Conservation (phyloP, 2,329 filamentous ascomycete genomes). For the Ascosphaera apis region DNA sequence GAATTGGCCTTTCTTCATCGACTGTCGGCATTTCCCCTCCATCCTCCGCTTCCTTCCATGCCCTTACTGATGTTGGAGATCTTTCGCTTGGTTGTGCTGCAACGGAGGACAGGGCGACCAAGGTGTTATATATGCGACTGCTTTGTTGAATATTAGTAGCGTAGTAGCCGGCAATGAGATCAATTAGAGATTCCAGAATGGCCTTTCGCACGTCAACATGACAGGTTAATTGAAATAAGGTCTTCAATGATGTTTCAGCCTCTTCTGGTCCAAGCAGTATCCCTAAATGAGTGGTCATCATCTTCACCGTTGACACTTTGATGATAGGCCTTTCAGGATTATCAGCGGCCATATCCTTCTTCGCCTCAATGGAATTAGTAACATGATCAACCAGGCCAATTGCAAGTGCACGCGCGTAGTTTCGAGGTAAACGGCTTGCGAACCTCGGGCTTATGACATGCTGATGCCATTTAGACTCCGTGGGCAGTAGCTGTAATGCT, state of each 20-base stretch:
- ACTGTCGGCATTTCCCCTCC: conserved; percentile 3
- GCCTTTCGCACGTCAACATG: conserved; percentile 6
- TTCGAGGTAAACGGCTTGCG: conserved; percentile 2
- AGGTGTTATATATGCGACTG: conserved; percentile 1
- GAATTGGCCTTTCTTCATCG: conserved; percentile 3
- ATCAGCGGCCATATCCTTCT: neutral
- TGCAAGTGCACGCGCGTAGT: conserved; percentile 3
- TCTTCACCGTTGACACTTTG: conserved; percentile 8
- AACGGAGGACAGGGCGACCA: conserved; percentile 2
- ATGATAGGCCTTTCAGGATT: conserved; percentile 1
- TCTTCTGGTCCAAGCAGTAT: conserved; percentile 3
- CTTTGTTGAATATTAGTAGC: conserved; percentile 1
- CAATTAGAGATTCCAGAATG: conserved; percentile 4
- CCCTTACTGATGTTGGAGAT: conserved; percentile 1
- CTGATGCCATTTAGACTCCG: conserved; percentile 7
- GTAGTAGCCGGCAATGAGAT: conserved; percentile 2
- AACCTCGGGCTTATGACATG: conserved; percentile 3
- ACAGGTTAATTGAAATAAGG: conserved; percentile 2
- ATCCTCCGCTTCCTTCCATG: conserved; percentile 5
- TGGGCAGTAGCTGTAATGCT: conserved; percentile 4
- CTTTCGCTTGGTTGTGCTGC: conserved; percentile 5
- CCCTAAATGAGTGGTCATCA: conserved; percentile 5
- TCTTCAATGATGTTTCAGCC: conserved; percentile 2
- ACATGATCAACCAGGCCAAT: conserved; percentile 3
- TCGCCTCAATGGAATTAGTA: conserved; percentile 1